These are phyloP conservation scores for Pseudozyma tsukubaensis DNA, from an alignment of 1,284 basidiomycete genomes.

Conservation along the genomic window DNA sequence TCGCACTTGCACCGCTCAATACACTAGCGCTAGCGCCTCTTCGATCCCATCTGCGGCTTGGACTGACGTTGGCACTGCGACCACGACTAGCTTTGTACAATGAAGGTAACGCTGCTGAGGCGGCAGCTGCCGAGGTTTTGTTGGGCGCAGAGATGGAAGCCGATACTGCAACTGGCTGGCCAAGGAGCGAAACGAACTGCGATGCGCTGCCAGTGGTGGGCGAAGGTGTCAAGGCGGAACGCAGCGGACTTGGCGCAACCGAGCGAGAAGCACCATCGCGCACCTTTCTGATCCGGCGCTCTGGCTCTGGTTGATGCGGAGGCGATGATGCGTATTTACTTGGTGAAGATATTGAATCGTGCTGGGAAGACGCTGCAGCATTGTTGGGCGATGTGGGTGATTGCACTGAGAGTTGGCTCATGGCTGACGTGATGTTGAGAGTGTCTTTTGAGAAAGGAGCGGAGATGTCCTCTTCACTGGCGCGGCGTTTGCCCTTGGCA, in stretches of 20 bases:
- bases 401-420: slow-evolving; percentile 6
- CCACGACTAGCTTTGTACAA: slow-evolving; percentile 51
- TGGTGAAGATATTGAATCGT: not conserved
- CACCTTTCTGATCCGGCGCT: slow-evolving; percentile 13
- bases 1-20: slow-evolving; percentile 43
- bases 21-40: slow-evolving; percentile 51
- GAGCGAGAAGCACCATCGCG: slow-evolving; percentile 24
- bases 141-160: slow-evolving; percentile 38
- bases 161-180: slow-evolving; percentile 28
- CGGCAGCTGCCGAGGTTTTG: slow-evolving; percentile 19
- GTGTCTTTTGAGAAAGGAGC: slow-evolving; percentile 2
- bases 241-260: slow-evolving; percentile 27
- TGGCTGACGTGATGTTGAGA: not conserved
- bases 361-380: not conserved
- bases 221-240: slow-evolving; percentile 15
- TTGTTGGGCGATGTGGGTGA: not conserved
- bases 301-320: slow-evolving; percentile 1
- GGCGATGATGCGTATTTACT: not conserved
- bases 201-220: slow-evolving; percentile 33
- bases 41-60: slow-evolving; percentile 53
- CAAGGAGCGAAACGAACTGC: slow-evolving; percentile 33
- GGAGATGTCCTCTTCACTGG: slow-evolving; percentile 11
- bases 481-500: slow-evolving; percentile 36
- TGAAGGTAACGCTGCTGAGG: slow-evolving; percentile 36
- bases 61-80: slow-evolving; percentile 51